phyloP scores from a whole-genome alignment of 768 basidiomycete species.

The Cytidiella melzeri region DNA sequence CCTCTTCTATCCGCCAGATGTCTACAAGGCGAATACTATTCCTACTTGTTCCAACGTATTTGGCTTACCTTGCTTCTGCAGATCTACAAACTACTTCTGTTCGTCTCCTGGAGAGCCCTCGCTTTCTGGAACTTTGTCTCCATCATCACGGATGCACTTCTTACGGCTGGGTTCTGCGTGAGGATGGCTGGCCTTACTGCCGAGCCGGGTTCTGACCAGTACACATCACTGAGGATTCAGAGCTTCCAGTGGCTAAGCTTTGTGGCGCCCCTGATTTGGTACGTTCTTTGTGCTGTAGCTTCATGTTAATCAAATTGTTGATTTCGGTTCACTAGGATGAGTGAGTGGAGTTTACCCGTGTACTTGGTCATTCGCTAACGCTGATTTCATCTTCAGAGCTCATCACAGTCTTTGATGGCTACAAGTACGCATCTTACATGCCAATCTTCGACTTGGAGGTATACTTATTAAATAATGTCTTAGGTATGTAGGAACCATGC shows the following conservation, averaged over 20 bases:
- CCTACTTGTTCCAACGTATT: not conserved
- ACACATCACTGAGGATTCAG: constrained; percentile 39
- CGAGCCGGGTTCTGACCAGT: constrained; percentile 29
- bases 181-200: constrained; percentile 53
- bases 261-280: constrained; percentile 87
- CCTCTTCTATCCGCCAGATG: constrained; percentile 29
- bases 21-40: constrained; percentile 42
- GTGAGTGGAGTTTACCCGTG: constrained; percentile 37
- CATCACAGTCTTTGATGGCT: constrained; percentile 76
- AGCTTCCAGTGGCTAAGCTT: constrained; percentile 91
- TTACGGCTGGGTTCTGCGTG: constrained; percentile 68
- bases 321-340: constrained; percentile 54
- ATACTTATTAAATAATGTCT: not conserved
- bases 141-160: constrained; percentile 65
- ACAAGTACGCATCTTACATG: constrained; percentile 46
- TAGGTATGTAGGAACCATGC: constrained; percentile 87
- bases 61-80: constrained; percentile 22
- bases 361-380: not conserved
- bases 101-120: constrained; percentile 78
- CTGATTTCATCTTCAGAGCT: constrained; percentile 43
- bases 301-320: not conserved
- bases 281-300: constrained; percentile 19
- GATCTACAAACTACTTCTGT: constrained; percentile 65
- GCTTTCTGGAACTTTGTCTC: constrained; percentile 73
- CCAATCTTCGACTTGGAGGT: not conserved